Conservation (phyloP, 169 alveolate genomes). For the Plasmodium knowlesi region DNA sequence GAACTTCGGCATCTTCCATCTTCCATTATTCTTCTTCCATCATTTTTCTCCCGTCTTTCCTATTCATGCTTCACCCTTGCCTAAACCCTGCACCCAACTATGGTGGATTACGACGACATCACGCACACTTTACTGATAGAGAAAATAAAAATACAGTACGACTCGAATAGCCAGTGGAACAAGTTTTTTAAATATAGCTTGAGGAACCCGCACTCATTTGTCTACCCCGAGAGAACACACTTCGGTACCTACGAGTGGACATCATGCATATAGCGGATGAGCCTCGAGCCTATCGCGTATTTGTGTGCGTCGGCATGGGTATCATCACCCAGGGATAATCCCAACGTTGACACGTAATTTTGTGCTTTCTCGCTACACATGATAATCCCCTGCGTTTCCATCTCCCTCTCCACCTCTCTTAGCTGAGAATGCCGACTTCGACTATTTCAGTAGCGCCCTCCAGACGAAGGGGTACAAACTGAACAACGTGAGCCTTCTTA, state of each 20-base stretch:
- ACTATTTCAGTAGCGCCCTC: conserved; percentile 12
- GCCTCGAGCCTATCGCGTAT: neutral
- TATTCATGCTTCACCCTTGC: neutral
- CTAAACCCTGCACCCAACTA: neutral
- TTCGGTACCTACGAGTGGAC: conserved; percentile 1
- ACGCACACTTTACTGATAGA: conserved; percentile 53
- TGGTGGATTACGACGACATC: conserved; percentile 69
- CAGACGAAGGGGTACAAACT: conserved; percentile 42
- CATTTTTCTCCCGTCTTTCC: neutral
- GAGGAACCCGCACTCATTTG: conserved; percentile 58
- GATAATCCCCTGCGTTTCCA: neutral
- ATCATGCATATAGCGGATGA: neutral
- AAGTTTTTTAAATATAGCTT: conserved; percentile 62
- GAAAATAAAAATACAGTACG: conserved; percentile 53
- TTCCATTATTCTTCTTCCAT: neutral
- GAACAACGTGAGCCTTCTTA: conserved; percentile 8
- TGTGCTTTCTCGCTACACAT: neutral
- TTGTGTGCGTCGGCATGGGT: neutral
- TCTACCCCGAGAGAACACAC: conserved; percentile 26
- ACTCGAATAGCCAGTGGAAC: conserved; percentile 55
- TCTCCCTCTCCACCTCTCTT: neutral
- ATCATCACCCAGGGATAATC: neutral
- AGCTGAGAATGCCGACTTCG: conserved; percentile 45
- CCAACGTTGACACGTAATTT: neutral
- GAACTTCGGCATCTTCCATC: no score